phyloP scores from a whole-genome alignment of 78 protist species.

The Bodo saltans region DNA sequence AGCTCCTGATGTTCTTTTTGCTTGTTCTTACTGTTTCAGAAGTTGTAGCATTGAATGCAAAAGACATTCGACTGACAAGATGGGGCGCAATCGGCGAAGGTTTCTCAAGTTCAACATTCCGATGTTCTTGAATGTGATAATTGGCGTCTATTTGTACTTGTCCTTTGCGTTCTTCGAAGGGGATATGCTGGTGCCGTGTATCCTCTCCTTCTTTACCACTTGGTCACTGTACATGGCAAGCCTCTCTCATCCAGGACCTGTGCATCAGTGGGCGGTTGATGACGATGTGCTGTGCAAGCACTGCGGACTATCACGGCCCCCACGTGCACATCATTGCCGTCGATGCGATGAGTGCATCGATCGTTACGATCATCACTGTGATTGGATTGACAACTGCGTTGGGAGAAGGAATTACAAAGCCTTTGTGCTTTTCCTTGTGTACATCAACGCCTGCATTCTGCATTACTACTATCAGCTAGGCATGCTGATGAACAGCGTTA shows the following conservation, averaged over 20 bases:
- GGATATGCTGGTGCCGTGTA: neutral
- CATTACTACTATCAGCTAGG: slow-evolving; percentile 6
- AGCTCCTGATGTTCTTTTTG: too few relatives aligned
- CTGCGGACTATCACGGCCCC: neutral
- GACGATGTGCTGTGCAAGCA: neutral
- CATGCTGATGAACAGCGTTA: neutral
- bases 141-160: too few relatives aligned
- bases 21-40: too few relatives aligned
- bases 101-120: too few relatives aligned
- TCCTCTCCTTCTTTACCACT: neutral
- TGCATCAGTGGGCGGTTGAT: too few relatives aligned
- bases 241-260: neutral
- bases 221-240: neutral
- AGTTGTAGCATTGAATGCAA: too few relatives aligned
- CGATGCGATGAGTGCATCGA: slow-evolving; percentile 63
- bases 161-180: too few relatives aligned
- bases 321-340: slow-evolving; percentile 66
- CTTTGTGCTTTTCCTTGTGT: slow-evolving; percentile 53
- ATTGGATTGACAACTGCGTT: slow-evolving; percentile 69
- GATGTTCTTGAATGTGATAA: too few relatives aligned
- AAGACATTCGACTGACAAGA: too few relatives aligned
- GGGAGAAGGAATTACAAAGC: slow-evolving; percentile 58
- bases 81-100: too few relatives aligned
- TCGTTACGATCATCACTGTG: slow-evolving; percentile 73
- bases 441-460: neutral